These are phyloP conservation scores for Asclepias syriaca DNA, from an alignment of 257 asterid genomes.

Conservation along the genomic window DNA sequence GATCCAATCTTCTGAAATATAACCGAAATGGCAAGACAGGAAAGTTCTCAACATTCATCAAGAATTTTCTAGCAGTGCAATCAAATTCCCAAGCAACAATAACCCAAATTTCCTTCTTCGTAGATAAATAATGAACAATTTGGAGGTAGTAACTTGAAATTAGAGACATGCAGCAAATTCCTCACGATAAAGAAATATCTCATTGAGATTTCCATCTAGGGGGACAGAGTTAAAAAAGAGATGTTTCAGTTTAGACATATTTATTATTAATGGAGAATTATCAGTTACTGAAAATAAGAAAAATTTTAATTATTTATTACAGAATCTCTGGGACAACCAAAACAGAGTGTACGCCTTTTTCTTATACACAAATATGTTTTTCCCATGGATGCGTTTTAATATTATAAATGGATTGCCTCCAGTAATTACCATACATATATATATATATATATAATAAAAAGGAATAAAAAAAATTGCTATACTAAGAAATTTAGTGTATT, in stretches of 20 bases:
- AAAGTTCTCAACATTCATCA: neutral
- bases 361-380: too few relatives aligned
- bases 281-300: neutral
- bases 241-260: neutral
- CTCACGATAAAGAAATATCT: neutral
- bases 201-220: neutral
- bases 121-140: neutral
- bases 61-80: neutral
- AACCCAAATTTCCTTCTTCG: neutral
- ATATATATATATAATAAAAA: neutral
- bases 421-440: neutral
- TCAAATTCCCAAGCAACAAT: neutral
- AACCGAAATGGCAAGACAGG: neutral
- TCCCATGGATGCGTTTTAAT: neutral
- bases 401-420: neutral
- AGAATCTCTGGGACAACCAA: neutral
- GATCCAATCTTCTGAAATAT: neutral
- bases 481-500: neutral
- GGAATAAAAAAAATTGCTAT: neutral
- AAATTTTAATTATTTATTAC: neutral
- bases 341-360: too few relatives aligned
- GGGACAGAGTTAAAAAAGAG: neutral
- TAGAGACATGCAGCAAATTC: neutral
- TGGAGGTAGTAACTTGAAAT: neutral
- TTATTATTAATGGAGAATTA: neutral